Evolutionary conservation across 2,329 filamentous ascomycete genomes (phyloP).

Genomic region (Exophiala sp.): DNA sequence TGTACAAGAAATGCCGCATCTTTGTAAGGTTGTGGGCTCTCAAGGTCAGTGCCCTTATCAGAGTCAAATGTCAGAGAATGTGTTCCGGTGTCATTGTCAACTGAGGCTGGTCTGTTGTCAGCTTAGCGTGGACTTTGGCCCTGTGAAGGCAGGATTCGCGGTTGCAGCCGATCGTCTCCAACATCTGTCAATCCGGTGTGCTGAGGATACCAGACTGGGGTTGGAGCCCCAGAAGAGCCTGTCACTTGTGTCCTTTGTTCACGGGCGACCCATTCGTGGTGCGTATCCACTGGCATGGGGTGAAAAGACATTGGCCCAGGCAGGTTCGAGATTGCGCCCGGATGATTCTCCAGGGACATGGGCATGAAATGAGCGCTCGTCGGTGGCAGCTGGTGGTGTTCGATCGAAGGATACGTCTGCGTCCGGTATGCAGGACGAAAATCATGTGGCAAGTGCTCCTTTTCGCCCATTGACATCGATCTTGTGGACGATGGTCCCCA

Average conservation of each 20-base stretch:
- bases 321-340: conserved; percentile 1
- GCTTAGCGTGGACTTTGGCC: neutral
- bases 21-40: too few relatives aligned
- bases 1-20: too few relatives aligned
- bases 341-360: conserved; percentile 12
- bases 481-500: conserved; percentile 15
- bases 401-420: conserved; percentile 21
- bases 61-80: neutral
- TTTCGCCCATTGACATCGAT: conserved; percentile 15
- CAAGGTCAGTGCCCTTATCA: too few relatives aligned
- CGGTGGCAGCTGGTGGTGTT: conserved; percentile 14
- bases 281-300: conserved; percentile 9
- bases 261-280: conserved; percentile 12
- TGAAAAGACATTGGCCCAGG: conserved; percentile 14
- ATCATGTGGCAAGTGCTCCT: conserved; percentile 13
- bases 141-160: conserved; percentile 12
- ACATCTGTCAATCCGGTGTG: conserved; percentile 6
- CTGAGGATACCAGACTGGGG: conserved; percentile 17
- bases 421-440: conserved; percentile 18
- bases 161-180: conserved; percentile 8
- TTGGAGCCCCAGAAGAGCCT: conserved; percentile 2
- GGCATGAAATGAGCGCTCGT: conserved; percentile 3
- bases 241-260: conserved; percentile 4
- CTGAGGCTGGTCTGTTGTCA: conserved; percentile 11
- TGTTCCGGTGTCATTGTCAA: neutral